These are phyloP conservation scores for Floccularia luteovirens DNA, from an alignment of 768 basidiomycete genomes.

Conservation along the genomic window DNA sequence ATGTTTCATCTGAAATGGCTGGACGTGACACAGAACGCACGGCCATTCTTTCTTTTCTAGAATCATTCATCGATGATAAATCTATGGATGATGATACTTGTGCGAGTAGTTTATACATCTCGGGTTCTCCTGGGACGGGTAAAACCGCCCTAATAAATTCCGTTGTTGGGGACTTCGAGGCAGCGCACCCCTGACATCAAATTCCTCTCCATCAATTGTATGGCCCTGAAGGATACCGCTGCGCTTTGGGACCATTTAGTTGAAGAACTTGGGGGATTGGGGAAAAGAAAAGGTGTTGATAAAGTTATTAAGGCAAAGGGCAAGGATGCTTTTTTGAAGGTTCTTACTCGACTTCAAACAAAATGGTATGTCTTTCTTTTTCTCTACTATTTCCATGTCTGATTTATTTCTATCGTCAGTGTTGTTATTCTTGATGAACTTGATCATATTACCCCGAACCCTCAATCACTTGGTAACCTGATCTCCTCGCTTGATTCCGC, in stretches of 20 bases:
- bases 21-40: slow-evolving; percentile 64
- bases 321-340: slow-evolving; percentile 38
- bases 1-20: slow-evolving; percentile 39
- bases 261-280: slow-evolving; percentile 39
- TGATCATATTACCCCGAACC: slow-evolving; percentile 66
- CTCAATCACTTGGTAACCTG: slow-evolving; percentile 50
- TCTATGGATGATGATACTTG: slow-evolving; percentile 13
- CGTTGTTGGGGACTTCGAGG: slow-evolving; percentile 37
- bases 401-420: slow-evolving; percentile 25
- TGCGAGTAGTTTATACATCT: slow-evolving; percentile 68
- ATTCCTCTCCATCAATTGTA: slow-evolving; percentile 67
- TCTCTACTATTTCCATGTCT: slow-evolving; percentile 6
- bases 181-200: slow-evolving; percentile 30
- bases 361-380: slow-evolving; percentile 40
- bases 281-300: slow-evolving; percentile 25
- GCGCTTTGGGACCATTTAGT: slow-evolving; percentile 63
- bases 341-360: slow-evolving; percentile 31
- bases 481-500: slow-evolving; percentile 60
- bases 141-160: slow-evolving; percentile 82
- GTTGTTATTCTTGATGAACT: slow-evolving; percentile 82
- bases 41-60: slow-evolving; percentile 51
- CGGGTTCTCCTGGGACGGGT: slow-evolving; percentile 89
- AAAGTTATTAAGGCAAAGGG: slow-evolving; percentile 36
- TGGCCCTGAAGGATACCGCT: slow-evolving; percentile 64
- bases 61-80: slow-evolving; percentile 36